phyloP scores from a whole-genome alignment of 768 basidiomycete species.

The Termitomyces sp. region DNA sequence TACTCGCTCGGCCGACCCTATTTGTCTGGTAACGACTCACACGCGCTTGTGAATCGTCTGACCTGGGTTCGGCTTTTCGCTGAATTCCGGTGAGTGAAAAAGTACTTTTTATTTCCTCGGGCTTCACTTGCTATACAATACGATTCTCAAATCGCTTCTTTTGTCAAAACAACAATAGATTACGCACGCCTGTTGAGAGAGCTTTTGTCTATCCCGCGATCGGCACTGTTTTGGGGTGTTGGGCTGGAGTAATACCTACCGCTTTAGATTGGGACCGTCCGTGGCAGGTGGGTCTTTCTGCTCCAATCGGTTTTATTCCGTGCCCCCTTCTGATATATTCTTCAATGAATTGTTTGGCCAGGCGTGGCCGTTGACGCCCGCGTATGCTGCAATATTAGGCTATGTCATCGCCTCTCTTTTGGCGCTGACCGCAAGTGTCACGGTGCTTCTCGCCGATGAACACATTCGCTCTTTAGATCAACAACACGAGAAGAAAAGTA shows the following conservation, averaged over 20 bases:
- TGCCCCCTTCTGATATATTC: background rate
- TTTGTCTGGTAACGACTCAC: conserved; percentile 28
- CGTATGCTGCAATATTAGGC: conserved; percentile 66
- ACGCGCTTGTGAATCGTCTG: conserved; percentile 47
- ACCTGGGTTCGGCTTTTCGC: conserved; percentile 79
- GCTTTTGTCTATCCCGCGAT: conserved; percentile 75
- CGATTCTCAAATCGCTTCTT: background rate
- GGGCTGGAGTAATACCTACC: conserved; percentile 79
- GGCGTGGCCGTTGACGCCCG: conserved; percentile 82
- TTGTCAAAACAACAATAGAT: conserved; percentile 23
- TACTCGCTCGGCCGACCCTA: conserved; percentile 66
- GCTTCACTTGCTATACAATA: background rate
- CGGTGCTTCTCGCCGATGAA: conserved; percentile 32
- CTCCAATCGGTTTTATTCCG: background rate
- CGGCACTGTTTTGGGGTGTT: conserved; percentile 69
- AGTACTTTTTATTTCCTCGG: background rate
- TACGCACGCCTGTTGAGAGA: conserved; percentile 65
- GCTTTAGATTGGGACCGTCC: conserved; percentile 96
- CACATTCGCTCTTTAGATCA: conserved; percentile 21
- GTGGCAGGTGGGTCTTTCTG: conserved; percentile 75
- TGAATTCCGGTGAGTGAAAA: conserved; percentile 65
- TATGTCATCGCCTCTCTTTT: conserved; percentile 55
- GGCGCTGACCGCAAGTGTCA: conserved; percentile 43
- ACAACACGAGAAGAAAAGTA: conserved; percentile 10
- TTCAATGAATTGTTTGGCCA: conserved; percentile 24